Evolutionary conservation across 2,329 filamentous ascomycete genomes (phyloP).

Genomic region (Colletotrichum sp.): DNA sequence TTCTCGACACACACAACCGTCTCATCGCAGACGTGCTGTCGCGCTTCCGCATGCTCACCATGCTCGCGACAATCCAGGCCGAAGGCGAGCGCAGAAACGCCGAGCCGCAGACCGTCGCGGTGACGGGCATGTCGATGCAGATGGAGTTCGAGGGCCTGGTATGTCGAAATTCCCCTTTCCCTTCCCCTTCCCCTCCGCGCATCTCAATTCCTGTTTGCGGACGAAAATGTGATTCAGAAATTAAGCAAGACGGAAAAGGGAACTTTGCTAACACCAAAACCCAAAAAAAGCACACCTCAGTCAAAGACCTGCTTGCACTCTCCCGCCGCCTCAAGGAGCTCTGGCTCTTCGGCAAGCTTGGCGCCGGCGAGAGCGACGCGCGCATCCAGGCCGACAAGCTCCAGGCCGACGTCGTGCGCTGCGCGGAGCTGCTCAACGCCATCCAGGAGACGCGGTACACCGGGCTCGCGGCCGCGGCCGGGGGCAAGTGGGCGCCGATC

Average conservation of each 20-base stretch:
- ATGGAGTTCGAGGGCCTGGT: constrained; percentile 50
- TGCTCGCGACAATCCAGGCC: constrained; percentile 46
- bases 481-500: constrained; percentile 40
- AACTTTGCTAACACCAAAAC: background rate
- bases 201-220: background rate
- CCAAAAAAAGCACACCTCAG: constrained; percentile 38
- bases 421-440: constrained; percentile 36
- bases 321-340: constrained; percentile 50
- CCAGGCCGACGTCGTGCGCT: constrained; percentile 37
- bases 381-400: constrained; percentile 39
- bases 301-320: constrained; percentile 49
- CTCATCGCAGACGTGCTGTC: constrained; percentile 49
- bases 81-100: constrained; percentile 38
- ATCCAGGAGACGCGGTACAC: constrained; percentile 38
- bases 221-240: too few species aligned
- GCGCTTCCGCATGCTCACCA: constrained; percentile 46
- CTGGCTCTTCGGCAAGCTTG: constrained; percentile 48
- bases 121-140: constrained; percentile 47
- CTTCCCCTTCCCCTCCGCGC: background rate
- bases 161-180: background rate
- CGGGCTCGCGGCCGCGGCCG: constrained; percentile 35
- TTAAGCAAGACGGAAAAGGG: too few species aligned
- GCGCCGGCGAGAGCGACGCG: constrained; percentile 37
- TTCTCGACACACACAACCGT: constrained; percentile 45
- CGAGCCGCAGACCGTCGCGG: constrained; percentile 45